phyloP scores from a whole-genome alignment of 192 early-diverging fungal species.

The Rhizophlyctis rosea region DNA sequence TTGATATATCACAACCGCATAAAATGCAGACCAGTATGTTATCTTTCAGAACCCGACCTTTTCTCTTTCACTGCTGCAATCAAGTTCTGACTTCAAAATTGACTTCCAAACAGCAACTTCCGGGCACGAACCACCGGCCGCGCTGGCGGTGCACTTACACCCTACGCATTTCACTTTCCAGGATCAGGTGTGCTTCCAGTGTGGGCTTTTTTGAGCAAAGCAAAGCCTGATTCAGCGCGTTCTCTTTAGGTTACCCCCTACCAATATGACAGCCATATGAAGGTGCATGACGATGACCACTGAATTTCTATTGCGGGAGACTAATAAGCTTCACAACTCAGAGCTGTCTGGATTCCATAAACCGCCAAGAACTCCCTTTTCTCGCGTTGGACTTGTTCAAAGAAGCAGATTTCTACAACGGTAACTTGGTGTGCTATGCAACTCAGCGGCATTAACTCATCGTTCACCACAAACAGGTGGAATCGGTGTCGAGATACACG shows the following conservation, averaged over 20 bases:
- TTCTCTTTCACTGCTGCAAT: no score
- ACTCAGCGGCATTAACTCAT: background rate
- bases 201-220: background rate
- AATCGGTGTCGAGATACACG: constrained; percentile 17
- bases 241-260: constrained; percentile 17
- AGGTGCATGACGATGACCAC: constrained; percentile 1
- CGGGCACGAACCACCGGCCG: no score
- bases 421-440: constrained; percentile 3
- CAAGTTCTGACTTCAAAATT: no score
- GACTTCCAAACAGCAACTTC: no score
- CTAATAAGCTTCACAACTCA: background rate
- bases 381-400: constrained; percentile 14
- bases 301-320: background rate
- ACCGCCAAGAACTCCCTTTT: constrained; percentile 24
- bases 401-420: constrained; percentile 20
- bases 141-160: constrained; percentile 20
- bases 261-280: constrained; percentile 26
- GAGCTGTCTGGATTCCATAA: constrained; percentile 27
- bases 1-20: no score
- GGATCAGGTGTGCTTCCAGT: constrained; percentile 7
- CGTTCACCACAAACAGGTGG: constrained; percentile 8
- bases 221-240: background rate
- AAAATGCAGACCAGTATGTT: no score
- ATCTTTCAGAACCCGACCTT: no score
- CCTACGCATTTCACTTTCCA: constrained; percentile 25